phyloP scores from a whole-genome alignment of 2,329 filamentous ascomycete genomes.

The Trichophyton schoenleinii region DNA sequence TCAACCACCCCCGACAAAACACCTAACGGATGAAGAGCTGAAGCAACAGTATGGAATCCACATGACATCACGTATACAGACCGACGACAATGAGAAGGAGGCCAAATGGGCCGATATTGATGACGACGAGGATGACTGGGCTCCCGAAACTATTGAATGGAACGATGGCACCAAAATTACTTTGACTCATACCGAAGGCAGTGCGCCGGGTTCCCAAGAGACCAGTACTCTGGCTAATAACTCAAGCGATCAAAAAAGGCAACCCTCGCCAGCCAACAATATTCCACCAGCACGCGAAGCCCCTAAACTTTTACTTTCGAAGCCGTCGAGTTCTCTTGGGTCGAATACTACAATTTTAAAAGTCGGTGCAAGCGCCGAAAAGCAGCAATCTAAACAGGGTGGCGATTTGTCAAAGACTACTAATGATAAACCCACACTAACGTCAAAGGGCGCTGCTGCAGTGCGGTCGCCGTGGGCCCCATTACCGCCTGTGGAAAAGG shows the following conservation, averaged over 20 bases:
- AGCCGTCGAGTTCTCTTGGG: conserved; percentile 34
- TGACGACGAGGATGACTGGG: conserved; percentile 57
- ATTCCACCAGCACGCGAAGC: conserved; percentile 15
- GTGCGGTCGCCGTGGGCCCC: conserved; percentile 86
- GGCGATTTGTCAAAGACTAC: conserved; percentile 38
- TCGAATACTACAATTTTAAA: conserved; percentile 40
- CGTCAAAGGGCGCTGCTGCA: conserved; percentile 45
- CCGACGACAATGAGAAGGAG: conserved; percentile 49
- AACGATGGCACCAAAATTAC: conserved; percentile 56
- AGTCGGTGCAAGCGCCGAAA: conserved; percentile 35
- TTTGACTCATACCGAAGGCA: conserved; percentile 35
- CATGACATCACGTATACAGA: conserved; percentile 51
- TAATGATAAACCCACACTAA: conserved; percentile 41
- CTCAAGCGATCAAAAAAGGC: conserved; percentile 7
- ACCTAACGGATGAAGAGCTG: conserved; percentile 55
- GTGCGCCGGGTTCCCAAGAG: conserved; percentile 14
- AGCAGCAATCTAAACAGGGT: conserved; percentile 32
- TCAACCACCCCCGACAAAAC: conserved; percentile 46
- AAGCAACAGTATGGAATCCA: conserved; percentile 59
- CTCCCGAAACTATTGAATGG: conserved; percentile 55
- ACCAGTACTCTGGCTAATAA: conserved; percentile 12
- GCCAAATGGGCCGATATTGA: conserved; percentile 59
- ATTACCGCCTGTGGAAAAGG: conserved; percentile 71
- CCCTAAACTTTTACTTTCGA: conserved; percentile 20
- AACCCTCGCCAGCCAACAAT: conserved; percentile 15